Percentiles rank a stretch among this genome's conserved stretches.
These are phyloP conservation scores for Plasmopara viticola DNA, from an alignment of 352 stramenopile genomes.

Conservation along the genomic window DNA sequence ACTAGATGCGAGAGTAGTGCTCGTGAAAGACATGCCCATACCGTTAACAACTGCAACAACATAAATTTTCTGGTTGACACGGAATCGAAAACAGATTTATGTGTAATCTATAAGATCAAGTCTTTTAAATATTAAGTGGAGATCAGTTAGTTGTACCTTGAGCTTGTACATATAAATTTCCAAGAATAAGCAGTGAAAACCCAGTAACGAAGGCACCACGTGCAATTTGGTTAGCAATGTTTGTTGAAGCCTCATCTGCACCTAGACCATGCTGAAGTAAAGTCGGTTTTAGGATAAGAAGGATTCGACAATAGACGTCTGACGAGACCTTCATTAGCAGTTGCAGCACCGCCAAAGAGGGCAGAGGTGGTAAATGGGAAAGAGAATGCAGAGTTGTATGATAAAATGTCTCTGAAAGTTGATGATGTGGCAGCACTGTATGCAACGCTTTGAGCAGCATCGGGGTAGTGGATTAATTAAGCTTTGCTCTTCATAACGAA, in stretches of 20 bases:
- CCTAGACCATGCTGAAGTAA: not conserved
- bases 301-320: not conserved
- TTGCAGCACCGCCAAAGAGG: not conserved
- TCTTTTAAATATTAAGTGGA: no score
- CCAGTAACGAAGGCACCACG: not conserved
- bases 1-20: no score
- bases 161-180: not conserved
- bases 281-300: not conserved
- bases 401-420: not conserved
- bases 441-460: not conserved
- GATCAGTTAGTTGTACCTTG: not conserved
- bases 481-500: not conserved
- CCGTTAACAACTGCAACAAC: no score
- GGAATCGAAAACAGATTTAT: no score
- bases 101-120: no score
- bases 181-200: not conserved
- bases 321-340: no score
- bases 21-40: no score
- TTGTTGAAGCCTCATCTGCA: not conserved
- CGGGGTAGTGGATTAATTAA: not conserved
- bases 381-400: not conserved
- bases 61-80: no score
- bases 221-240: slow-evolving; percentile 1
- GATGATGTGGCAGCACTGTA: not conserved
- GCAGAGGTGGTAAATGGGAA: not conserved